Evolutionary conservation across 805 yeast species (phyloP).

Genomic region (Maudiozyma saulgeensis): DNA sequence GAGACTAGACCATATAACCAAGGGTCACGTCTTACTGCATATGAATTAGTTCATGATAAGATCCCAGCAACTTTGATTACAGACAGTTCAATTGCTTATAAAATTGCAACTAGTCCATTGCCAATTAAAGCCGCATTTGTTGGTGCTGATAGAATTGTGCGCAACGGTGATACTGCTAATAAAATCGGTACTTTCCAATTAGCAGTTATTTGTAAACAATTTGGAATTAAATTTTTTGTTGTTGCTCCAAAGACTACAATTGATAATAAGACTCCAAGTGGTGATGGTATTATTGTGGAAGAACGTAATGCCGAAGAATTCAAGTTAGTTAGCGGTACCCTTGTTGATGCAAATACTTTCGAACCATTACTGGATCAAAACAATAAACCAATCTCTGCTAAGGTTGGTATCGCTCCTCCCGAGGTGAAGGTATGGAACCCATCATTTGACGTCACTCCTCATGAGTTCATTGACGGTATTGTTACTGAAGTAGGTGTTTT

Average conservation of each 20-base stretch:
- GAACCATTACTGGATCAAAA: slow-evolving; percentile 16
- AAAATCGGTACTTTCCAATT: slow-evolving; percentile 92
- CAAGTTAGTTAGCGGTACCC: slow-evolving; percentile 64
- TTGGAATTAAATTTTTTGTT: slow-evolving; percentile 72
- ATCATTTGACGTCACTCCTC: slow-evolving; percentile 89
- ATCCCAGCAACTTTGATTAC: slow-evolving; percentile 86
- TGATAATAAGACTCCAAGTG: slow-evolving; percentile 55
- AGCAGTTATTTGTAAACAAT: slow-evolving; percentile 57
- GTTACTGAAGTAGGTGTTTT: slow-evolving; percentile 70
- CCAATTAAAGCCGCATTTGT: slow-evolving; percentile 85
- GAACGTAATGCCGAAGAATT: slow-evolving; percentile 78
- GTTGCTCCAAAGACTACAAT: slow-evolving; percentile 94
- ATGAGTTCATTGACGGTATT: slow-evolving; percentile 71
- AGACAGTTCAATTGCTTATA: slow-evolving; percentile 83
- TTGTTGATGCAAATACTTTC: slow-evolving; percentile 29
- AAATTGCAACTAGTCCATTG: slow-evolving; percentile 38
- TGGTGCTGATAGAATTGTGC: slow-evolving; percentile 91
- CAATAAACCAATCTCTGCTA: slow-evolving; percentile 32
- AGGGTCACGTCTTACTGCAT: slow-evolving; percentile 89
- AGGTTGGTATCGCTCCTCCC: slow-evolving; percentile 76
- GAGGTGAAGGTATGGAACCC: slow-evolving; percentile 91
- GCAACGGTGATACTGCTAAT: slow-evolving; percentile 92
- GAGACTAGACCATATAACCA: slow-evolving; percentile 97
- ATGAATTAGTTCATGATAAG: slow-evolving; percentile 73
- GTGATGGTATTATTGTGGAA: slow-evolving; percentile 75